Evolutionary conservation across 2,329 filamentous ascomycete species (phyloP), one percentile per base, ranked within the genome.

Genomic region (Aspergillus transmontanensis): DNA sequence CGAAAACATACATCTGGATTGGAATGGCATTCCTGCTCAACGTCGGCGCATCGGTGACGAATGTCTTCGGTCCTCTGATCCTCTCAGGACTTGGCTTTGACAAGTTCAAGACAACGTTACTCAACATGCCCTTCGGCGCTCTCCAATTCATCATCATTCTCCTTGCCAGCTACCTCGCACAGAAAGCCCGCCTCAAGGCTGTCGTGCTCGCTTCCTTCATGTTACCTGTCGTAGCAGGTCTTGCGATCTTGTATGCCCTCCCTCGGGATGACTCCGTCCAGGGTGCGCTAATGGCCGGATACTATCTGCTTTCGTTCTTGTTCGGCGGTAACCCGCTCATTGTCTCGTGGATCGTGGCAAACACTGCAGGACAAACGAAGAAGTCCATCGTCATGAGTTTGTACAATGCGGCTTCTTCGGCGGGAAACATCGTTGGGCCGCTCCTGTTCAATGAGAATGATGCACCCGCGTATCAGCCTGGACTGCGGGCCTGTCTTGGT

Each of bases 311-410:
- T 0, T 85, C 87, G 0, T 90, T 90, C 73, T 78, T 90, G 10
- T 91, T 87, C 64, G 87, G 87, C 1, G 86, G 84, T 1, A 90
- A 89, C 68, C 88, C 88, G 0, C 78, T 91, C 11, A 85, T 90
- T 30, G 85, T 90, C 0, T 84, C 86, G 0, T 92, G 89, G 89
- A 87, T 90, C 62, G 83, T 90, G 6, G 87, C 85, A 9, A 91
- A 91, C 73, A 90, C 87, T 0, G 89, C 82, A 0, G 89, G 89
- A 7, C 86, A 84, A 19, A 90, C 88, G 3, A 90, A 91, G 76
- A 89, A 89, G 71, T 87, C 87, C 0, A 81, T 86, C 56, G 82
- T 87, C 45, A 87, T 90, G 82, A 86, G 85, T 0, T 76, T 89
- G 0, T 90, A 86, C 79, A 88, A 89, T 68, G 87, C 85, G 1